These are phyloP conservation scores for Candida labiduridarum DNA, from an alignment of 1,139 yeast genomes.

Conservation along the genomic window DNA sequence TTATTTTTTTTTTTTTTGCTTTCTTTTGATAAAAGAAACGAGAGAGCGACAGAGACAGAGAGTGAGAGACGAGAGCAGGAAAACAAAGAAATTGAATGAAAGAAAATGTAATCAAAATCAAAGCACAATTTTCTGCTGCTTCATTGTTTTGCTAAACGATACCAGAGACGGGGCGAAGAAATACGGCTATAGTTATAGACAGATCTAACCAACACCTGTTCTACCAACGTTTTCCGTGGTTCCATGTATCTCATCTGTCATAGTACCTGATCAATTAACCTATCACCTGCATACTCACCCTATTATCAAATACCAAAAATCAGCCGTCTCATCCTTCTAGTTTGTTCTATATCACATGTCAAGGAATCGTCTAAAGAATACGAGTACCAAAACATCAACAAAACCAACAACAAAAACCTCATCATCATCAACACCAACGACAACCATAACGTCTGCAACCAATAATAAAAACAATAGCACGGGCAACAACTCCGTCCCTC, in stretches of 20 bases:
- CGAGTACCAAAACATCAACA: neutral
- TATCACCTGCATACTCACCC: neutral
- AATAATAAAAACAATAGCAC: neutral
- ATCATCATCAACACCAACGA: neutral
- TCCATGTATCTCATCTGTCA: no score
- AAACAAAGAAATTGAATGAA: neutral
- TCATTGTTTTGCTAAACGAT: no score
- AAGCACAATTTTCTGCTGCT: no score
- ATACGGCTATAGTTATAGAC: no score
- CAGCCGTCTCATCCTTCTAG: neutral
- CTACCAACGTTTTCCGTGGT: no score
- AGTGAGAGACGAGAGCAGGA: neutral
- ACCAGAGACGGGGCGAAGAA: no score
- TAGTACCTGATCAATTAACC: no score
- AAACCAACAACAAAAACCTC: neutral
- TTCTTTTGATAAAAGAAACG: conserved; percentile 1
- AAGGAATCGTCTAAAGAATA: neutral
- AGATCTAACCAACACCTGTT: no score
- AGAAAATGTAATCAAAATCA: no score
- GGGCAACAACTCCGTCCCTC: neutral
- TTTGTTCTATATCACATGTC: neutral
- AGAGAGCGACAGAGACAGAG: neutral
- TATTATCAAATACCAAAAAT: neutral
- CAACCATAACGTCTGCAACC: neutral
- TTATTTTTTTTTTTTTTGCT: neutral